phyloP scores from a whole-genome alignment of 2,329 filamentous ascomycete species.

The Hypomyces rosellus region DNA sequence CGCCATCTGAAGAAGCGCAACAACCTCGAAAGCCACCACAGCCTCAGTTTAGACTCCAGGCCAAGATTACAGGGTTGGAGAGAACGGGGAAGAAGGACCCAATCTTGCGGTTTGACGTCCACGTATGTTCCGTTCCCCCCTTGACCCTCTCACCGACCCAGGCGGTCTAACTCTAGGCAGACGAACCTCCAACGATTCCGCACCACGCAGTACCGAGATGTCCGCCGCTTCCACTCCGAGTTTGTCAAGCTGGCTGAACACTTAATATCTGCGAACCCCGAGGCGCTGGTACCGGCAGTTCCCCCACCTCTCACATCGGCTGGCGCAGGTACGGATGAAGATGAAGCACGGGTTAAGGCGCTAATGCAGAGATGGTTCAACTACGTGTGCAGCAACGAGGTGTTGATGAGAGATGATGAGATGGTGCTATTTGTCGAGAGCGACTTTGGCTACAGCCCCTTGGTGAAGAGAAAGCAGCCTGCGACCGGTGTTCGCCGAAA shows the following conservation, averaged over 20 bases:
- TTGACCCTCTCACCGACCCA: no score
- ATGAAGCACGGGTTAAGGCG: conserved; percentile 82
- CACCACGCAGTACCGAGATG: conserved; percentile 96
- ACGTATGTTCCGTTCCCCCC: conserved; percentile 52
- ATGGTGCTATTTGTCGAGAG: conserved; percentile 98
- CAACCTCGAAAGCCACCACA: conserved; percentile 53
- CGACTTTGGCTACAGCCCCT: conserved; percentile 95
- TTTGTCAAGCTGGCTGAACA: conserved; percentile 96
- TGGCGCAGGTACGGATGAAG: conserved; percentile 91
- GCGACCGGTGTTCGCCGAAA: conserved; percentile 93
- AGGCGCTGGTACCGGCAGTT: conserved; percentile 88
- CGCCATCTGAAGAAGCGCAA: conserved; percentile 30
- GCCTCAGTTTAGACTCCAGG: conserved; percentile 78
- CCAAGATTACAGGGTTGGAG: conserved; percentile 90
- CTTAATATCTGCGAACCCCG: conserved; percentile 93
- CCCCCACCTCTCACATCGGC: conserved; percentile 92
- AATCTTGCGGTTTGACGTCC: conserved; percentile 89
- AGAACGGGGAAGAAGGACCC: conserved; percentile 93
- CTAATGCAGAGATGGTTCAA: conserved; percentile 94
- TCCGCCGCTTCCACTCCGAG: conserved; percentile 89
- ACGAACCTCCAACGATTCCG: conserved; percentile 98
- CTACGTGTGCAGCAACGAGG: conserved; percentile 83
- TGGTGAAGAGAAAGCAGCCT: conserved; percentile 92
- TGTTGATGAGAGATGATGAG: conserved; percentile 91
- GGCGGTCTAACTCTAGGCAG: conserved; percentile 38